Evolutionary conservation across 352 stramenopile genomes (phyloP).

Genomic region (Globisporangium ultimum): DNA sequence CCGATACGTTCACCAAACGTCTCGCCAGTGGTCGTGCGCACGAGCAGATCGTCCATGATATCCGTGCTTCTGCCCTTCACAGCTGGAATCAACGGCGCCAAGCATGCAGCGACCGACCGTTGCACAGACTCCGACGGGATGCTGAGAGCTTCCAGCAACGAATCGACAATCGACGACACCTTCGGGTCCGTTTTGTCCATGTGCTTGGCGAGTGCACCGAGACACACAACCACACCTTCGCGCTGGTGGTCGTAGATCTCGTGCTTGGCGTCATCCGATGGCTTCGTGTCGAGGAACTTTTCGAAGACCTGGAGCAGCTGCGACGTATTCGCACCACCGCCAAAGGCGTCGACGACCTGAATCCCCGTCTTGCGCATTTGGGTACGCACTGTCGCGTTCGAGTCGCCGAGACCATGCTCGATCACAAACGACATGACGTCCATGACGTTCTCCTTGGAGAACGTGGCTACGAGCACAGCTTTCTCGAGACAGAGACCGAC

Average conservation of each 20-base stretch:
- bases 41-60: slow-evolving; percentile 77
- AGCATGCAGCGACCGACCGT: slow-evolving; percentile 86
- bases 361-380: slow-evolving; percentile 87
- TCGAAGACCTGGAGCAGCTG: slow-evolving; percentile 75
- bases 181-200: slow-evolving; percentile 88
- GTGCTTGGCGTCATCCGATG: slow-evolving; percentile 40
- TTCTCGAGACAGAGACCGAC: slow-evolving; percentile 81
- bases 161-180: slow-evolving; percentile 86
- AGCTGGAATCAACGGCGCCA: slow-evolving; percentile 86
- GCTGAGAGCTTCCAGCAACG: slow-evolving; percentile 80
- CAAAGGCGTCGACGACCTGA: slow-evolving; percentile 68
- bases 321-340: slow-evolving; percentile 59
- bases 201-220: slow-evolving; percentile 88
- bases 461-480: slow-evolving; percentile 29
- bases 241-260: slow-evolving; percentile 85
- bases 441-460: slow-evolving; percentile 63
- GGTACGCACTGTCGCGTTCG: slow-evolving; percentile 63
- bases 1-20: slow-evolving; percentile 90
- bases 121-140: slow-evolving; percentile 94
- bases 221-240: slow-evolving; percentile 88
- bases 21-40: slow-evolving; percentile 63
- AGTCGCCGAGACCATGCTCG: slow-evolving; percentile 68
- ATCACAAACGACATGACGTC: slow-evolving; percentile 78
- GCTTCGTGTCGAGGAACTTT: slow-evolving; percentile 62
- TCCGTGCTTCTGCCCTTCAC: slow-evolving; percentile 71